Percentiles rank a stretch among this genome's conserved stretches.
Evolutionary conservation across 306 rosid species (phyloP).

Genomic region (Gillenia trifoliata): DNA sequence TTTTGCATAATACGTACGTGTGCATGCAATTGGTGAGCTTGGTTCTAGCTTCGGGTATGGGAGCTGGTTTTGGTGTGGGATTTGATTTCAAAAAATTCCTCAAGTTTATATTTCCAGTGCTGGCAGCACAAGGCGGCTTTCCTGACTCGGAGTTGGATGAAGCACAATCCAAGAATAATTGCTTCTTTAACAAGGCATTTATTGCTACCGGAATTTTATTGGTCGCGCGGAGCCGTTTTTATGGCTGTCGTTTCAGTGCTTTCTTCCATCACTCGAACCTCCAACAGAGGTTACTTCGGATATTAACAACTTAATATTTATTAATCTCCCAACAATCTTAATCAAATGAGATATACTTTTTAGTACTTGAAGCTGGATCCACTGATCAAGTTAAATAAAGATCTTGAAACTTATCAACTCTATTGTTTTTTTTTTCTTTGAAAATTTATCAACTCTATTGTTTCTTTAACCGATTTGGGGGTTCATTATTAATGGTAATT

Average conservation of each 20-base stretch:
- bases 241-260: constrained; percentile 39
- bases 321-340: neutral
- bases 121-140: neutral
- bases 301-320: neutral
- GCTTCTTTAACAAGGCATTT: constrained; percentile 19
- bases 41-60: constrained; percentile 41
- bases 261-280: constrained; percentile 31
- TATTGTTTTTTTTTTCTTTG: too few relatives aligned
- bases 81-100: constrained; percentile 23
- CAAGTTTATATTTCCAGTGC: neutral
- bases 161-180: constrained; percentile 8
- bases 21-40: constrained; percentile 30
- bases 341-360: neutral
- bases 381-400: neutral
- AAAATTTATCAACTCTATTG: neutral
- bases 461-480: neutral
- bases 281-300: constrained; percentile 12
- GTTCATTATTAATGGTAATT: neutral
- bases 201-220: constrained; percentile 31
- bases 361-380: neutral
- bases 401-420: neutral
- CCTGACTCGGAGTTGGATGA: neutral
- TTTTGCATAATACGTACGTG: neutral
- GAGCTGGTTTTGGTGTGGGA: constrained; percentile 43
- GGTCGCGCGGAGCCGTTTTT: constrained; percentile 20